Evolutionary conservation across 257 asterid species (phyloP).

Genomic region (Verbena officinalis): DNA sequence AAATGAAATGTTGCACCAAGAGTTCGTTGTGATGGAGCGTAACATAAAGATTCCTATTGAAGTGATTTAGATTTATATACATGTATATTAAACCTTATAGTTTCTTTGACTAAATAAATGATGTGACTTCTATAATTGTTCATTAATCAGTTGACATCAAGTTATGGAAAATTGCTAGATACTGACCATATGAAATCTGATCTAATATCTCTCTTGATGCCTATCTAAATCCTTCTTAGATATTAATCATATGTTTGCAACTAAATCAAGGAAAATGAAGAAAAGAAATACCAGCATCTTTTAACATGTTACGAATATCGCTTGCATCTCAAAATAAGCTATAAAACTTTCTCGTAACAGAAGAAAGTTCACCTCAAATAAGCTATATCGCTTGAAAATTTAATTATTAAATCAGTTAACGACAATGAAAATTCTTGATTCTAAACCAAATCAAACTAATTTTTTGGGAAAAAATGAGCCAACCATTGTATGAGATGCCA

Average conservation of each 20-base stretch:
- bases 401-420: too few species aligned
- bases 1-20: background rate
- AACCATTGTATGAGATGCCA: constrained; percentile 56
- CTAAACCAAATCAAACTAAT: constrained; percentile 21
- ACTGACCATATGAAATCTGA: background rate
- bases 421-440: constrained; percentile 14
- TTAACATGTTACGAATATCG: background rate
- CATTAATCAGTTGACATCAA: too few species aligned
- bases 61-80: too few species aligned
- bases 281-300: background rate
- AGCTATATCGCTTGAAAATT: background rate
- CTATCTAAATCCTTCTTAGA: too few species aligned
- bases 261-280: background rate
- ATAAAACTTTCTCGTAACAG: background rate
- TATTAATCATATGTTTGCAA: background rate
- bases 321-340: background rate
- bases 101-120: background rate
- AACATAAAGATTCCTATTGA: too few species aligned
- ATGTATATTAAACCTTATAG: background rate
- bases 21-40: too few species aligned
- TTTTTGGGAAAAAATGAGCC: constrained; percentile 26
- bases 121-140: background rate
- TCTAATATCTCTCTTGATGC: too few species aligned
- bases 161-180: background rate
- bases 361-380: background rate